Evolutionary conservation across 2,329 filamentous ascomycete genomes (phyloP).

Genomic region (Verticillium albo-atrum): DNA sequence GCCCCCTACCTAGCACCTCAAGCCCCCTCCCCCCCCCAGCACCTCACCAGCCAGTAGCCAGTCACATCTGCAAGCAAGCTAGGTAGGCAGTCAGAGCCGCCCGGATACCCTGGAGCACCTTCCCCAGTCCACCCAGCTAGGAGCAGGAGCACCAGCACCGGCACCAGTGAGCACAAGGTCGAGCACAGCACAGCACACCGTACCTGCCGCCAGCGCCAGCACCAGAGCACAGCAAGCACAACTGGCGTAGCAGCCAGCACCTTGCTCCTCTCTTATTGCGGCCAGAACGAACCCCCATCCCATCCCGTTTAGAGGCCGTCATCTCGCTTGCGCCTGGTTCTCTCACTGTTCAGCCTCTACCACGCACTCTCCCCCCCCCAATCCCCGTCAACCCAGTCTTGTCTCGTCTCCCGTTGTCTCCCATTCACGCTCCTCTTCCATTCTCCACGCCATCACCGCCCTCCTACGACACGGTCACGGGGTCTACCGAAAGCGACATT

Average conservation of each 20-base stretch:
- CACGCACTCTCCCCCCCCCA: not conserved
- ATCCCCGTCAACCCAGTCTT: not conserved
- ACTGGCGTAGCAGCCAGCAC: too few relatives aligned
- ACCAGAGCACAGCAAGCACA: too few relatives aligned
- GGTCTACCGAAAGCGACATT: not conserved
- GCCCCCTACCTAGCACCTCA: not conserved
- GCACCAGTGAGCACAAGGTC: too few relatives aligned
- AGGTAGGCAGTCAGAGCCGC: not conserved
- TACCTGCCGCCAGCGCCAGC: conserved; percentile 30
- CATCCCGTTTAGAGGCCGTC: conserved; percentile 34
- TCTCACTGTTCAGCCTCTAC: conserved; percentile 38
- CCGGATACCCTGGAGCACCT: not conserved
- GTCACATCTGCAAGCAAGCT: not conserved
- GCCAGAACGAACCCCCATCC: not conserved
- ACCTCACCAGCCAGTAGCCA: not conserved
- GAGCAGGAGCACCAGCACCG: not conserved
- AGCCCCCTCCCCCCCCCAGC: not conserved
- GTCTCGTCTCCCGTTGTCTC: not conserved
- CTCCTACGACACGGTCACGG: not conserved
- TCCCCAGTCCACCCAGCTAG: not conserved
- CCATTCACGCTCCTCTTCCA: not conserved
- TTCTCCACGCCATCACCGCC: not conserved
- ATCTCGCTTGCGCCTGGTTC: conserved; percentile 45
- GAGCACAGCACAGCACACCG: not conserved
- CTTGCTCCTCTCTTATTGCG: too few relatives aligned